A percentile compares a stretch with the other conserved stretches of the same genome.
Evolutionary conservation across 1,139 yeast species (phyloP).

Genomic region (Spencermartinsiella ligniputridi): DNA sequence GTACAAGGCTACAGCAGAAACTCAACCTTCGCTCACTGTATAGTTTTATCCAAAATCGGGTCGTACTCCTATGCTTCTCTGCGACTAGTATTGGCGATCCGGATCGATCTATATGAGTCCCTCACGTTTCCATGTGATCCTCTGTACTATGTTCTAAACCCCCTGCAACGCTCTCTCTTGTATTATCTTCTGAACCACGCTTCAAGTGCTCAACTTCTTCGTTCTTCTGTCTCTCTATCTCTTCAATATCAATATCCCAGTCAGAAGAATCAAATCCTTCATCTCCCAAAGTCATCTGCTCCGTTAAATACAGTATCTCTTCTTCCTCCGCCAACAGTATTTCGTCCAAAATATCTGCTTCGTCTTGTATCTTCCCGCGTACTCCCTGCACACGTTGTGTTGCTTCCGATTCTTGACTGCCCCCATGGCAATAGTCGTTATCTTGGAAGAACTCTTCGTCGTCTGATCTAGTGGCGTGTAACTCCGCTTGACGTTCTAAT

Average conservation of each 20-base stretch:
- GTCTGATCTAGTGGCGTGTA: slow-evolving; percentile 8
- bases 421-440: slow-evolving; percentile 12
- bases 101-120: no score
- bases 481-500: slow-evolving; percentile 13
- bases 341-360: slow-evolving; percentile 18
- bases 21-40: no score
- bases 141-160: no score
- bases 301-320: slow-evolving; percentile 16
- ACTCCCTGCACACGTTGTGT: no score
- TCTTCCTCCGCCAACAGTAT: slow-evolving; percentile 16
- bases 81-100: no score
- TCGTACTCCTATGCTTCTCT: no score
- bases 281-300: not conserved
- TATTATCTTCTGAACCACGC: no score
- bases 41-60: no score
- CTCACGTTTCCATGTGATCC: no score
- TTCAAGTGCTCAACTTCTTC: no score
- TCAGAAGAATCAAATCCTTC: not conserved
- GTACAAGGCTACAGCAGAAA: no score
- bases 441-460: slow-evolving; percentile 7
- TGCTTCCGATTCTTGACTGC: not conserved
- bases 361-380: slow-evolving; percentile 5
- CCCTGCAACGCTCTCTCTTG: no score
- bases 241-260: not conserved
- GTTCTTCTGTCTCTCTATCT: not conserved